These are phyloP conservation scores for Flaveria ramosissima DNA, from an alignment of 129 eudicot species.

Conservation along the genomic window DNA sequence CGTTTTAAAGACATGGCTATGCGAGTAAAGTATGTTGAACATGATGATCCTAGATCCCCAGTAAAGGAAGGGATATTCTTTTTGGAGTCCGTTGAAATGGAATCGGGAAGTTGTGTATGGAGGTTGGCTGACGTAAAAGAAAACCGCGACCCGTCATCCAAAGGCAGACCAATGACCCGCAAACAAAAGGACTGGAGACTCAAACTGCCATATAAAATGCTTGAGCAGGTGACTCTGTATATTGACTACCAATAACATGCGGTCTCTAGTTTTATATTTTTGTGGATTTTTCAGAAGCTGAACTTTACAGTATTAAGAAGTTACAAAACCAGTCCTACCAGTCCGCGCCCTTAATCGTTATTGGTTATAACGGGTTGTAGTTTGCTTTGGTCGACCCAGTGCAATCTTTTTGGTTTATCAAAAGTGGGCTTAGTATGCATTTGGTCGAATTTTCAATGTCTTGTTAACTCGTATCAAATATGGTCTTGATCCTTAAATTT, in stretches of 20 bases:
- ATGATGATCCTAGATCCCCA: conserved; percentile 32
- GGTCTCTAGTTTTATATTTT: background rate
- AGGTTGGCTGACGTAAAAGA: conserved; percentile 88
- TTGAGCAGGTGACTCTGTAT: conserved; percentile 59
- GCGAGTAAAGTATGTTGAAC: conserved; percentile 63
- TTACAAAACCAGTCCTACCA: background rate
- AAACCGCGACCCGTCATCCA: conserved; percentile 73
- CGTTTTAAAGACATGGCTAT: conserved; percentile 85
- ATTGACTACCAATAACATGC: conserved; percentile 41
- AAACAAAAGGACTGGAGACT: conserved; percentile 85
- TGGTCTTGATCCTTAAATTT: background rate
- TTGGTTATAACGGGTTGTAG: background rate
- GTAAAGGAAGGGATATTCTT: conserved; percentile 57
- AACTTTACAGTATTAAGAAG: background rate
- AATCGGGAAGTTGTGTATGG: conserved; percentile 69
- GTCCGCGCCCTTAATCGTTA: background rate
- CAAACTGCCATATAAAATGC: conserved; percentile 50
- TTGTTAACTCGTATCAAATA: background rate
- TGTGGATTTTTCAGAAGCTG: background rate
- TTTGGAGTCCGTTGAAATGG: conserved; percentile 62
- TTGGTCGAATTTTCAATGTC: background rate
- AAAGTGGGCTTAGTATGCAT: background rate
- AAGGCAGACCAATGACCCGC: conserved; percentile 83
- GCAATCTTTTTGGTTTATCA: conserved; percentile 1
- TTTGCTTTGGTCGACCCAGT: background rate